Evolutionary conservation across 208 protist species (phyloP).

Genomic region (Acanthamoeba sp.): DNA sequence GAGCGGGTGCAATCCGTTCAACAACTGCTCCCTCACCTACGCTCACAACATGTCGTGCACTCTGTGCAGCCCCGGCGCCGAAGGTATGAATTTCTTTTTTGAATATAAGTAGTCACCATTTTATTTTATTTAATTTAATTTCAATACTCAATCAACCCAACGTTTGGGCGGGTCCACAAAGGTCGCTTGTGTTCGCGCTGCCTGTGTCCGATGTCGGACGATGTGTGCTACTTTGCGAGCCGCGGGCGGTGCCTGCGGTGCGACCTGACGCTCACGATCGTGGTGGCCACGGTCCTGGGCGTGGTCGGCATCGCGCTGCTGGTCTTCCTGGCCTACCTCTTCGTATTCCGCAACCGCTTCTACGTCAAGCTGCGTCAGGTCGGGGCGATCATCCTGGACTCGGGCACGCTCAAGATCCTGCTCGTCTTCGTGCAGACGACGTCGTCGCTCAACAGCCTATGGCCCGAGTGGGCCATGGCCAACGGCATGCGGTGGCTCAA

Average conservation of each 20-base stretch:
- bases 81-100: too few species aligned
- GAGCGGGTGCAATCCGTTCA: constrained; percentile 12
- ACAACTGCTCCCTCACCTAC: constrained; percentile 18
- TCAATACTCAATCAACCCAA: too few species aligned
- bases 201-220: background rate
- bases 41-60: background rate
- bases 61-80: background rate
- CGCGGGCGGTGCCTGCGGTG: background rate
- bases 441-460: constrained; percentile 43
- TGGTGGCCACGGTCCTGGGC: background rate
- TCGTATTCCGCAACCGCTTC: background rate
- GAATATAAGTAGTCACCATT: too few species aligned
- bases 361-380: background rate
- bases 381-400: constrained; percentile 4
- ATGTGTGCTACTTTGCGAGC: constrained; percentile 20
- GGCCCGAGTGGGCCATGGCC: constrained; percentile 47
- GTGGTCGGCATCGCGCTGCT: background rate
- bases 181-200: constrained; percentile 37
- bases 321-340: background rate
- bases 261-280: background rate
- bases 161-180: too few species aligned
- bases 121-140: too few species aligned
- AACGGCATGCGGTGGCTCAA: constrained; percentile 41
- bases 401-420: constrained; percentile 60
- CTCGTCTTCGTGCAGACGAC: constrained; percentile 51